Conservation (phyloP, 2,329 filamentous ascomycete species). For the Diplocarpon rosae region DNA sequence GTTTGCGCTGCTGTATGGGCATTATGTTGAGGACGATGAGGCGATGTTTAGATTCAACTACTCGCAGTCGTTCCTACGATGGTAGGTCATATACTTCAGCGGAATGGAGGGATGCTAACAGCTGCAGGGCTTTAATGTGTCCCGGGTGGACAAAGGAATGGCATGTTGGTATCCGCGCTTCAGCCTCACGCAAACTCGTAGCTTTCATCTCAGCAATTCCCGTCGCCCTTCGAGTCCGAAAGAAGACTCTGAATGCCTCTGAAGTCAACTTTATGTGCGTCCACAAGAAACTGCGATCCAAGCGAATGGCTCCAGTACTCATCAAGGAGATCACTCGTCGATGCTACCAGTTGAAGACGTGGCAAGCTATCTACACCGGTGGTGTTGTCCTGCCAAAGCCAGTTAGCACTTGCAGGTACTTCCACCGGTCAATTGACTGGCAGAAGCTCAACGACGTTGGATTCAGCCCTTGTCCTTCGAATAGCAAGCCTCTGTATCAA, state of each 20-base stretch:
- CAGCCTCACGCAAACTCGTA: constrained; percentile 74
- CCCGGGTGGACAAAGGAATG: constrained; percentile 90
- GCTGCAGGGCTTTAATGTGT: constrained; percentile 72
- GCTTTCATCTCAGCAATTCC: constrained; percentile 95
- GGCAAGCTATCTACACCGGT: constrained; percentile 92
- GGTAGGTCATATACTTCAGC: constrained; percentile 40
- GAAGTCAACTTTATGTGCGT: constrained; percentile 98
- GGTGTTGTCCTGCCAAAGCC: constrained; percentile 86
- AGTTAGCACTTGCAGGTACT: constrained; percentile 89
- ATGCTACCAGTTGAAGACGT: constrained; percentile 77
- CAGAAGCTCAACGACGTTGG: constrained; percentile 89
- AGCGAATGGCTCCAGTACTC: constrained; percentile 82
- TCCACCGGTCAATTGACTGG: constrained; percentile 90
- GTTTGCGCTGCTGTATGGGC: constrained; percentile 79
- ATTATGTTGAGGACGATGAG: constrained; percentile 96
- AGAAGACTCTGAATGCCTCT: constrained; percentile 63
- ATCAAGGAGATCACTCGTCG: constrained; percentile 96
- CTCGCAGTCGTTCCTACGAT: constrained; percentile 76
- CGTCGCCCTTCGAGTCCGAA: constrained; percentile 67
- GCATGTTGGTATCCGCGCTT: constrained; percentile 86
- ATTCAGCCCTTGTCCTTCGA: constrained; percentile 77
- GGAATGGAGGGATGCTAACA: constrained; percentile 13
- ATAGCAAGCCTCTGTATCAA: constrained; percentile 78
- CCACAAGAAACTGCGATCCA: constrained; percentile 93
- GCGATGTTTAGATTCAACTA: constrained; percentile 98